Conservation (phyloP, 2,329 filamentous ascomycete species). For the Apiospora arundinis region DNA sequence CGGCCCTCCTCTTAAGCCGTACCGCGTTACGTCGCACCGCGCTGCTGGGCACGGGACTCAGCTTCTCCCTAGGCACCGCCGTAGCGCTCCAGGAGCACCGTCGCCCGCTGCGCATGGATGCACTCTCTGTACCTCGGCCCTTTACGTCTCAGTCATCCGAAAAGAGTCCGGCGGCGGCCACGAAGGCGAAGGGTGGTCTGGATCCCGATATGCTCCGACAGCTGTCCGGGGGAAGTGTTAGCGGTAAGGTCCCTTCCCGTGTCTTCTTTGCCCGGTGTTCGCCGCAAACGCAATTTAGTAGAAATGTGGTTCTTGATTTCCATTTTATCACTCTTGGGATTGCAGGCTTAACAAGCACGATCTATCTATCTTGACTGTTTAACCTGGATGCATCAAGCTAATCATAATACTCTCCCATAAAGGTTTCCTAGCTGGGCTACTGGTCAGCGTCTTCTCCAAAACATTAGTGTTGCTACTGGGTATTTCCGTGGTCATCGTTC, state of each 20-base stretch:
- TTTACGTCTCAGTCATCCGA: conserved; percentile 14
- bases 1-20: conserved; percentile 32
- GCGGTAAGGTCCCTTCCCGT: conserved; percentile 45
- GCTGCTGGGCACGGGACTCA: conserved; percentile 36
- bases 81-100: conserved; percentile 33
- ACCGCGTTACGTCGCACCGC: conserved; percentile 38
- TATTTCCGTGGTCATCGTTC: conserved; percentile 65
- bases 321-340: neutral
- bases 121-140: conserved; percentile 29
- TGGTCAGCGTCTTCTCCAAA: conserved; percentile 74
- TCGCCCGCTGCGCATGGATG: conserved; percentile 34
- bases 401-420: conserved; percentile 3
- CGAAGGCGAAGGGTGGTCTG: conserved; percentile 32
- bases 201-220: conserved; percentile 51
- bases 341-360: neutral
- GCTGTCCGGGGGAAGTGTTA: conserved; percentile 60
- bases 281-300: conserved; percentile 26
- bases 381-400: neutral
- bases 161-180: conserved; percentile 24
- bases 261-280: neutral
- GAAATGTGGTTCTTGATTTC: neutral
- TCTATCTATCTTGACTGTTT: neutral
- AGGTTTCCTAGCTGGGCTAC: conserved; percentile 69
- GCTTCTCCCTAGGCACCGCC: conserved; percentile 41
- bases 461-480: conserved; percentile 73